Base-by-base conservation (phyloP, 2,329 filamentous ascomycete species). In the Fusarium domesticum region DNA sequence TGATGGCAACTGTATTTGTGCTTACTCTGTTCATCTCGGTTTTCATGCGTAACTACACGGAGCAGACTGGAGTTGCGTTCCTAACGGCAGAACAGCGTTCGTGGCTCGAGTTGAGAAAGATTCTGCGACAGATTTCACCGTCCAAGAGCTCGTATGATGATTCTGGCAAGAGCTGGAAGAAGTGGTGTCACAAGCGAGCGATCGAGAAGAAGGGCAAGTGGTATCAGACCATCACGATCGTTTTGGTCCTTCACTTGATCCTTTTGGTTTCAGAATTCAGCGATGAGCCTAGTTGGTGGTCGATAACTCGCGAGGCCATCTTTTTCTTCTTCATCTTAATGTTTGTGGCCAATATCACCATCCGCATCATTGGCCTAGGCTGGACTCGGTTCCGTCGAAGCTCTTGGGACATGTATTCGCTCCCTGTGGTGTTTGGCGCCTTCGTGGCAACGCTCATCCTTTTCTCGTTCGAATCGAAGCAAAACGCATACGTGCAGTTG, bases 21-120 rank as follows among this genome's bases (percentile, higher is more conserved):
- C 77, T 98, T 62, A 98, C 93, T 1, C 74, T 98, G 62, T 98
- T 98, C 67, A 95, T 98, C 37, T 97, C 93, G 44, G 93, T 98
- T 49, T 98, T 98, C 67, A 98, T 98, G 93, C 89, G 93, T 49
- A 98, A 96, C 66, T 98, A 98, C 68, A 98, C 93, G 0, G 93
- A 98, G 68, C 91, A 97, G 68, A 98, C 93, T 0, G 93, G 93
- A 2, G 93, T 98, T 34, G 93, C 93, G 3, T 98, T 92, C 64
- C 73, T 98, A 58, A 98, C 93, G 1, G 86, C 91, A 1, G 93
- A 98, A 59, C 93, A 98, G 65, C 84, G 93, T 57, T 96, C 92
- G 0, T 98, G 93, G 93, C 79, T 98, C 12, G 93, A 98, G 66
- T 70, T 98, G 56, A 81, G 93, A 45, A 98, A 98, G 68, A 75